These are phyloP conservation scores for Haematococcus lacustris DNA, from an alignment of 139 green algal genomes.

Conservation along the genomic window DNA sequence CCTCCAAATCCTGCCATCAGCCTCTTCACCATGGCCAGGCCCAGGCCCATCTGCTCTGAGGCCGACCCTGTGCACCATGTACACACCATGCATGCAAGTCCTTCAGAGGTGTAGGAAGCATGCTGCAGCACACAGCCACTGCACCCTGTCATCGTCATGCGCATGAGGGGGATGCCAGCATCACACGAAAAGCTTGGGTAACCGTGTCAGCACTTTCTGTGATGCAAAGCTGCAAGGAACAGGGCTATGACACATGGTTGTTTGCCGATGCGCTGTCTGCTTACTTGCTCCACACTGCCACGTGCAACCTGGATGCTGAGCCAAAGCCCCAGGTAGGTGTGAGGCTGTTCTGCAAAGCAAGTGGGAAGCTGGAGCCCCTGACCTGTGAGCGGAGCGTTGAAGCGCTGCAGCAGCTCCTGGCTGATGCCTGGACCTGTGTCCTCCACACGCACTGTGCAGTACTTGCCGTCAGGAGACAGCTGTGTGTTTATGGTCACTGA, in stretches of 20 bases:
- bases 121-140: not conserved
- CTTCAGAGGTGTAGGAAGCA: not conserved
- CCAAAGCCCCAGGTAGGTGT: too few species aligned
- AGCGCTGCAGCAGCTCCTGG: slow-evolving; percentile 18
- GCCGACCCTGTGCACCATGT: not conserved
- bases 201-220: too few species aligned
- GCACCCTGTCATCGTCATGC: not conserved
- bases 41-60: slow-evolving; percentile 14
- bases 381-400: slow-evolving; percentile 25
- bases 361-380: not conserved
- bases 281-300: too few species aligned
- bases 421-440: slow-evolving; percentile 23
- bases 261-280: not conserved
- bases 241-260: not conserved
- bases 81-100: not conserved
- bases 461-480: not conserved
- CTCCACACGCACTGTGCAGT: slow-evolving; percentile 9
- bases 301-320: too few species aligned
- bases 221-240: not conserved
- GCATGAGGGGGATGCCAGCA: not conserved
- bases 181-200: not conserved
- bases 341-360: too few species aligned
- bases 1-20: slow-evolving; percentile 10
- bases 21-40: slow-evolving; percentile 13
- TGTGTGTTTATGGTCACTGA: slow-evolving; percentile 19